Percentiles rank a stretch among this genome's conserved stretches.
phyloP scores from a whole-genome alignment of 495 filamentous ascomycete genomes.

The Chaetomium tenue region DNA sequence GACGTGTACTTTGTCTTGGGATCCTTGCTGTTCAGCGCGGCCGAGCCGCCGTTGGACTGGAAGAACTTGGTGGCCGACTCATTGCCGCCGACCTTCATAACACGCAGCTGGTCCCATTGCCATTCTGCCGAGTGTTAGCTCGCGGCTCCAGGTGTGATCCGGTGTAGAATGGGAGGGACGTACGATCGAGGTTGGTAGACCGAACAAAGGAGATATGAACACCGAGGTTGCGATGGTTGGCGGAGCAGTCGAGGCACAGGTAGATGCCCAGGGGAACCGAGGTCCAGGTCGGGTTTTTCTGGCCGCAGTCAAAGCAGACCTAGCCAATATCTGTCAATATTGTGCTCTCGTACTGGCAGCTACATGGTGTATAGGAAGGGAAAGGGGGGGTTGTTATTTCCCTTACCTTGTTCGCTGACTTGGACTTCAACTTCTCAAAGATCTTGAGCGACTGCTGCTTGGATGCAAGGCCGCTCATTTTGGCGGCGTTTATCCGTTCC shows the following conservation, averaged over 20 bases:
- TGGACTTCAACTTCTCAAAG: constrained; percentile 94
- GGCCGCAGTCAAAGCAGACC: constrained; percentile 96
- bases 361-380: neutral
- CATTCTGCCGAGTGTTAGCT: constrained; percentile 64
- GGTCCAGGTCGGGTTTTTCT: constrained; percentile 97
- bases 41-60: constrained; percentile 89
- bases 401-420: constrained; percentile 87
- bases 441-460: constrained; percentile 96
- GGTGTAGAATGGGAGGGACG: constrained; percentile 33
- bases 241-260: constrained; percentile 94
- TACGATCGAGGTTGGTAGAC: constrained; percentile 97
- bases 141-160: neutral
- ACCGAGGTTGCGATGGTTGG: constrained; percentile 86
- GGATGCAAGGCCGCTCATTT: constrained; percentile 76
- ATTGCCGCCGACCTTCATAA: constrained; percentile 99
- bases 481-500: constrained; percentile 31
- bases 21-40: constrained; percentile 92
- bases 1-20: constrained; percentile 95
- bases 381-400: neutral
- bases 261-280: constrained; percentile 97
- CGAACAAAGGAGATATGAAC: constrained; percentile 97
- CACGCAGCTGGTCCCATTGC: constrained; percentile 97
- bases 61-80: constrained; percentile 98
- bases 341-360: neutral
- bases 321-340: constrained; percentile 35